These are phyloP conservation scores for Erigeron philadelphicus DNA, from an alignment of 140 eudicot genomes.

Conservation along the genomic window DNA sequence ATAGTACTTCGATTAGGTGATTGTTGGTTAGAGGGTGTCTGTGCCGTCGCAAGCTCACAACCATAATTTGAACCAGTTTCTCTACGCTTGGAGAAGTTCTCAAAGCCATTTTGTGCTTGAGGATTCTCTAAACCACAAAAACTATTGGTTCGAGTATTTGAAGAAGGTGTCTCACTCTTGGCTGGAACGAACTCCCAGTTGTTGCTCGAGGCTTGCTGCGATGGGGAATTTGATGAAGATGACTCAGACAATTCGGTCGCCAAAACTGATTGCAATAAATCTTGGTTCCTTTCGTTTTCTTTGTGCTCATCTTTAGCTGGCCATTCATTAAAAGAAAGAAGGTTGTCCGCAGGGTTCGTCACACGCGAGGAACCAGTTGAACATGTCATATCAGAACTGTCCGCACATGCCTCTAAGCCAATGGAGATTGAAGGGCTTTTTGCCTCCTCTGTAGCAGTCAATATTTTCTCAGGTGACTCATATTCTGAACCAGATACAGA, in stretches of 20 bases:
- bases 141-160: neutral
- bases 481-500: neutral
- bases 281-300: neutral
- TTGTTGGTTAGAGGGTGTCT: constrained; percentile 4
- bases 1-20: neutral
- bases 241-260: neutral
- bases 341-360: constrained; percentile 29
- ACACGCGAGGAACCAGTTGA: neutral
- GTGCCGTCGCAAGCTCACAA: constrained; percentile 8
- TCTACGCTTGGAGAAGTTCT: neutral
- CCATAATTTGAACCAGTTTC: neutral
- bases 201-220: neutral
- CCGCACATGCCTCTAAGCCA: constrained; percentile 29
- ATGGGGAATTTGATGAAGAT: neutral
- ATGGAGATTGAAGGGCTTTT: neutral
- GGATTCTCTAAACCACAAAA: neutral
- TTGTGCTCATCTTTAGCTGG: constrained; percentile 14
- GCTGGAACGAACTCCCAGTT: neutral
- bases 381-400: constrained; percentile 10
- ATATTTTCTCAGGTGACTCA: constrained; percentile 12
- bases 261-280: neutral
- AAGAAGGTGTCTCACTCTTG: neutral
- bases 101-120: neutral
- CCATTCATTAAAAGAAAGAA: constrained; percentile 39
- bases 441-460: constrained; percentile 14